Base-by-base conservation (phyloP, 192 early-diverging fungal species). In the Backusella mclennaniae region DNA sequence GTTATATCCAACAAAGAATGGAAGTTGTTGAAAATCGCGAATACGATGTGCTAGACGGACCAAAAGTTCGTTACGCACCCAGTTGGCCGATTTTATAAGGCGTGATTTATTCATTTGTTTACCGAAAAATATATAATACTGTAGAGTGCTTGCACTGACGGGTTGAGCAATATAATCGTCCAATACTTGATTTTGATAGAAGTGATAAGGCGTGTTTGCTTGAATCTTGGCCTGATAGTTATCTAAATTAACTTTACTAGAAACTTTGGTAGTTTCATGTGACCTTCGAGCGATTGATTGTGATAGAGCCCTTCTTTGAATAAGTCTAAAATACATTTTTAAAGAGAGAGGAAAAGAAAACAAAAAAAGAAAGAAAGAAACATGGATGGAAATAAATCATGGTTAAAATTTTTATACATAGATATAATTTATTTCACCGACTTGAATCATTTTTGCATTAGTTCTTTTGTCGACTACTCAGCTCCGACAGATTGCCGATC, bases 21-120 rank as follows among this genome's bases (percentile, higher is more conserved):
- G 96, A 12, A 99, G 86, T 59, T 91, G 90, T 81, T 99, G 97
- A 78, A 97, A 96, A 77, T 93, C 93, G 66, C 94, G 89, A 81
- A 99, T 97, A 5, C 97, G 88, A 83, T 97, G 95, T 21, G 97
- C 95, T 31, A 99, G 82, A 46, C 97, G 88, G 1, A 97, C 89
- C 1, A 96, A 92, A 26, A 99, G 85, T 82, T 99, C 97, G 44
- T 88, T 84, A n/a, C 95, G 87, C 66, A 96, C 92, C 87, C 97
- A 97, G 84, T 99, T 99, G 17, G 95, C 94, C 35, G 92, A 93
- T 33, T 91, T 87, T 2, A 97, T 69, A 14, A 99, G 88, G 73
- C 95, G 93, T 36, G 96, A 94, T 41, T 88, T 87, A 14, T 92
- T 95, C 84, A 97, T 84, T 70, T 94, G 91, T 52, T 94, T 88